A percentile compares a stretch with the other conserved stretches of the same genome.
Evolutionary conservation across 2,329 filamentous ascomycete species (phyloP).

Genomic region (Paraphaeosphaeria minitans): DNA sequence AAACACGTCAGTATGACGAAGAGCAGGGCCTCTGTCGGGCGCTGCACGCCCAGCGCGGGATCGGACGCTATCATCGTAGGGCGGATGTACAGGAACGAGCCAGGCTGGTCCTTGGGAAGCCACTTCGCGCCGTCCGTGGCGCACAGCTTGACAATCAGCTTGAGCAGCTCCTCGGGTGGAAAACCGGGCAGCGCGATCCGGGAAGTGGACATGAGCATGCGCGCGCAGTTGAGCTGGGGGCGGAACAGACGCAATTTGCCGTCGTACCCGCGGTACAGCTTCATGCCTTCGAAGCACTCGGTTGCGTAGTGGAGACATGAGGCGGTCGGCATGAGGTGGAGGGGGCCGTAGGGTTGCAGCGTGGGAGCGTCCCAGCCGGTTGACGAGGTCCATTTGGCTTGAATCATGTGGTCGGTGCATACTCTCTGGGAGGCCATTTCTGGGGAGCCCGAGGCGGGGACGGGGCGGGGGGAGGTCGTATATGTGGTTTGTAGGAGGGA

Average conservation of each 20-base stretch:
- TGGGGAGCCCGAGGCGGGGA: conserved; percentile 48
- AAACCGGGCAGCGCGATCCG: conserved; percentile 79
- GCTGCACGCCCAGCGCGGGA: conserved; percentile 77
- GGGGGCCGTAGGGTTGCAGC: conserved; percentile 76
- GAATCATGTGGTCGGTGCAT: conserved; percentile 88
- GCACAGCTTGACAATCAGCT: conserved; percentile 73
- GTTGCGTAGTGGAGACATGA: conserved; percentile 87
- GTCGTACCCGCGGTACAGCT: conserved; percentile 71
- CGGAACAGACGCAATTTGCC: conserved; percentile 77
- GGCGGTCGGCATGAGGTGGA: conserved; percentile 79
- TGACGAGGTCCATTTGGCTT: conserved; percentile 67
- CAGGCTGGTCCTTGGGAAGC: conserved; percentile 72
- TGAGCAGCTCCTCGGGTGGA: conserved; percentile 71
- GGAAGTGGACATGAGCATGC: conserved; percentile 60
- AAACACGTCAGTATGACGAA: conserved; percentile 71
- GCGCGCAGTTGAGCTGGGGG: conserved; percentile 72
- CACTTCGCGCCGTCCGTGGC: conserved; percentile 76
- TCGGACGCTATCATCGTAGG: conserved; percentile 87
- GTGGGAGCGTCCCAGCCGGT: conserved; percentile 75
- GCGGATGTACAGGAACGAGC: conserved; percentile 80
- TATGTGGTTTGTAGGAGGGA: conserved; percentile 50
- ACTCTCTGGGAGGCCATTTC: conserved; percentile 49
- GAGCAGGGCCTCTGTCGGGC: conserved; percentile 82
- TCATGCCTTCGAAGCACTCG: conserved; percentile 88
- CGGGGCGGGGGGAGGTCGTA: conserved; percentile 48